Base-by-base conservation (phyloP, 768 basidiomycete genomes). In the Boletus pseudo-olivaceus region DNA sequence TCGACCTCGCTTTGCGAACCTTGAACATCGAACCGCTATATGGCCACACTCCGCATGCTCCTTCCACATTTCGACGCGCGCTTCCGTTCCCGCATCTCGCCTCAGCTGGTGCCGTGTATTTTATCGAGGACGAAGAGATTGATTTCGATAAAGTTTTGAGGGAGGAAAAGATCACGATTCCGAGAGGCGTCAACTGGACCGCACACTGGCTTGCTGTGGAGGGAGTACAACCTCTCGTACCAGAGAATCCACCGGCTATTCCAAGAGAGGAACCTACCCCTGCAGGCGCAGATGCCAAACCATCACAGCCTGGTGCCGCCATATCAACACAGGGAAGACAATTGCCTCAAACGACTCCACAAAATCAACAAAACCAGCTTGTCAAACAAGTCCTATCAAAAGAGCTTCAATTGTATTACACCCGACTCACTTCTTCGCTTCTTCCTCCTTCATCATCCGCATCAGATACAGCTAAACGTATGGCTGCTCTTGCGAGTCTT, bases 191-290 rank as follows among this genome's bases (percentile, higher is more conserved):
- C 51, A 84, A 78, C 60, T 95, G 91, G 87, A 88, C 86, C 0
- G 95, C 97, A 2, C 97, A 99, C 67, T 99, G 97, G 97, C 79
- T 99, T 32, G 95, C 95, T 1, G 93, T 99, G 37, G 97, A 99
- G 63, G 97, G 97, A 26, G 90, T 99, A 12, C 97, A 98, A 65
- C 95, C 96, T 0, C 81, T 93, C n/a, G 90, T 96, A 47, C 91
- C 92, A 12, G 93, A 97, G 67, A 98, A 98, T 68, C 94, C 94
- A 0, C 88, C 91, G n/a, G 85, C 87, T 2, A 76, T 89, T 41
- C 85, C 87, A 0, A 76, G 81, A 60, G 84, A 86, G 51, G 75
- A 72, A 69, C 78, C 61, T 30, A 58, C 51, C 19, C 59, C 60
- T 26, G 60, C 58, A 49, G 59, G 55, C 41, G 67, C 23, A 56